Conservation (phyloP, 2,329 filamentous ascomycete genomes). For the Sodiomyces alkalinus region DNA sequence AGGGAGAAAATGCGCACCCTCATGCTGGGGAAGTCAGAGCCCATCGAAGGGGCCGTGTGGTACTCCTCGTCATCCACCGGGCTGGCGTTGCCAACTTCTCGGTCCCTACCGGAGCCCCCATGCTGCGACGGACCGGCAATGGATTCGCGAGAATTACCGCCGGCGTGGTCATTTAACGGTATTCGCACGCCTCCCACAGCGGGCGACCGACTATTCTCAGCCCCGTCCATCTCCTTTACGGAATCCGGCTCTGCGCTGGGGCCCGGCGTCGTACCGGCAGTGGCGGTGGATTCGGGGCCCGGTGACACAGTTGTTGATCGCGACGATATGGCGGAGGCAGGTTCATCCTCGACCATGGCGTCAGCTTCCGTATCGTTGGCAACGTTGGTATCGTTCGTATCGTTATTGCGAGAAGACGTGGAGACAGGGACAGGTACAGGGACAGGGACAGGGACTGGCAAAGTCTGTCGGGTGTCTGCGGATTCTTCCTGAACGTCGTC, state of each 20-base stretch:
- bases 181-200: not conserved
- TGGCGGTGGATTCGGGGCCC: conserved; percentile 18
- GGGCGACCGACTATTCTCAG: conserved; percentile 14
- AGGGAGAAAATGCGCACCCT: conserved; percentile 15
- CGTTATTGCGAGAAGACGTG: conserved; percentile 5
- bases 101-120: too few species aligned
- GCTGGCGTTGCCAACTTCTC: not conserved
- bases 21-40: conserved; percentile 19
- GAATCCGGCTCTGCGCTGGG: conserved; percentile 15
- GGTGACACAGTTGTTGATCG: conserved; percentile 29
- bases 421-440: conserved; percentile 12
- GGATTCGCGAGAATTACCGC: too few species aligned
- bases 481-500: too few species aligned
- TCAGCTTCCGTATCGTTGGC: too few species aligned
- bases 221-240: conserved; percentile 24
- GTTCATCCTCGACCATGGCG: conserved; percentile 10
- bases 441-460: too few species aligned
- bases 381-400: too few species aligned
- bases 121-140: too few species aligned
- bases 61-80: conserved; percentile 12
- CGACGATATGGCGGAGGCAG: conserved; percentile 14
- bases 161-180: not conserved
- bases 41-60: conserved; percentile 20
- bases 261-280: conserved; percentile 18
- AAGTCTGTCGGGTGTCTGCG: too few species aligned